Base-by-base conservation (phyloP, 202 grass and related monocot species). In the Saccharum hybrid region DNA sequence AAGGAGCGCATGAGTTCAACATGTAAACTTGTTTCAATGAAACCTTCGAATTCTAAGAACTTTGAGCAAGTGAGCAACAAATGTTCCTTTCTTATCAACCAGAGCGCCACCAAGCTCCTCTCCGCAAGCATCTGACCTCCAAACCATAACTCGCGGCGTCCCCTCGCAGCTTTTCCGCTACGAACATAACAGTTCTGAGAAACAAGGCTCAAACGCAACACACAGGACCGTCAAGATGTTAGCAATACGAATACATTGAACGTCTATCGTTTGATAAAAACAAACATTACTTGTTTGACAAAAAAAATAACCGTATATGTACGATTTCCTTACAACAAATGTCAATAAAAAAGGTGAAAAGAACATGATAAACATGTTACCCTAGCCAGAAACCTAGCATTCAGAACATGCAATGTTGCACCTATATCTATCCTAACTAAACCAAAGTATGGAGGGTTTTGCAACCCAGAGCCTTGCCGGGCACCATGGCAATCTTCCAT, bases 351-450 rank as follows among this genome's bases (percentile, higher is more conserved):
- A 23, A 23, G 1, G 10, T 26, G 4, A 15, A 72, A 77, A 76
- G 15, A 34, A 79, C 40, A 22, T n/a, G 39, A 14, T 4, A 42
- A 65, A 81, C 49, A 77, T 23, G 22, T 61, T 10, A 52, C 21
- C 36, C 81, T 83, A 88, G 48, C 22, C 66, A 83, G 57, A 41
- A 80, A 63, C 45, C 82, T 85, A 85, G 43, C 19, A 60, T 51
- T 74, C 40, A 67, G 66, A 79, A 77, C 26, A 81, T 72, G 74
- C 70, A 81, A 87, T 77, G 56, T 6, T 84, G 81, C 81, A 81
- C 11, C 28, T 80, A 81, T 73, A 52, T 42, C 39, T 86, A 66
- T 68, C 83, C 88, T 86, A 90, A 13, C 77, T 76, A 84, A 84
- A 84, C 66, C 28, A 68, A 75, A 66, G 76, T 23, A 66, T 76